Evolutionary conservation across 257 asterid species (phyloP).

Genomic region (Prunella vulgaris): DNA sequence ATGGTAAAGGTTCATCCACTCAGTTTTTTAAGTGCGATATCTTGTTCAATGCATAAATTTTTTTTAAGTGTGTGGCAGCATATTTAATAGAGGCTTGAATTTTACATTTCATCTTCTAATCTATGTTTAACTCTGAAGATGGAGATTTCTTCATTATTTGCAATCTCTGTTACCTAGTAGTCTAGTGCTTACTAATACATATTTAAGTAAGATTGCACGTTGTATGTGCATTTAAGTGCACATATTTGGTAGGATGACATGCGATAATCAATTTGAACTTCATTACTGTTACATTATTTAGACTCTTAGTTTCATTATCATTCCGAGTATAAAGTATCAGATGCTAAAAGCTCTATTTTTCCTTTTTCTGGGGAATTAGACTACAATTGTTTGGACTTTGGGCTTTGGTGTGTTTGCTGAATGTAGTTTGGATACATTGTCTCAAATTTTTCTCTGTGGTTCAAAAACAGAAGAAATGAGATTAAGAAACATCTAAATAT

Average conservation of each 20-base stretch:
- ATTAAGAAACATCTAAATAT: neutral
- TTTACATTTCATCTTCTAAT: neutral
- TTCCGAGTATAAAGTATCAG: neutral
- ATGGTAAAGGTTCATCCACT: slow-evolving; percentile 9
- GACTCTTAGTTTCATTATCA: neutral
- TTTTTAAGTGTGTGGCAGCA: neutral
- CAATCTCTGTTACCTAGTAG: neutral
- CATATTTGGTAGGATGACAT: neutral
- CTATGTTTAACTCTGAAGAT: neutral
- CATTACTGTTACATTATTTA: neutral
- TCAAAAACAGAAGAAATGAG: neutral
- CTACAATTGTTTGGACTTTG: neutral
- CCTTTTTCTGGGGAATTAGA: neutral
- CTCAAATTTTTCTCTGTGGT: neutral
- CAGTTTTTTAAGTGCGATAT: neutral
- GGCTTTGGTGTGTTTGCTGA: neutral
- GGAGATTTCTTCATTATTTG: neutral
- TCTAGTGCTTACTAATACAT: neutral
- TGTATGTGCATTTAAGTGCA: neutral
- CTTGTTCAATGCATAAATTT: neutral
- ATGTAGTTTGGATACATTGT: neutral
- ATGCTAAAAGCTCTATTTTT: neutral
- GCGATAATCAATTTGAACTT: neutral
- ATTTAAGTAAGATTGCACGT: neutral
- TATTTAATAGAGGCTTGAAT: neutral